Evolutionary conservation across 805 yeast species (phyloP).

Genomic region (Candida sonorensis): DNA sequence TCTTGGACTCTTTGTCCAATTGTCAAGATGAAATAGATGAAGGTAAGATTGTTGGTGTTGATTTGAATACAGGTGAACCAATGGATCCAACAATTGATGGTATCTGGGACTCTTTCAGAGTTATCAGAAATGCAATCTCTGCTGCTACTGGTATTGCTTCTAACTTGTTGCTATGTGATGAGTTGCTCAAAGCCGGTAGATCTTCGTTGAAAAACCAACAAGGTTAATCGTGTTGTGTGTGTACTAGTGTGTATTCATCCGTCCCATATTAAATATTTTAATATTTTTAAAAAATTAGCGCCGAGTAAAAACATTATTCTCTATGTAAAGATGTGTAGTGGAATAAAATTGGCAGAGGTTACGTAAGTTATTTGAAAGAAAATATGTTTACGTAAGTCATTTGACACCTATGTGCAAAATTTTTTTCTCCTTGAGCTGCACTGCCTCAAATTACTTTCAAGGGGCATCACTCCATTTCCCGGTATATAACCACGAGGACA

Average conservation of each 20-base stretch:
- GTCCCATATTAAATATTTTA: too few species aligned
- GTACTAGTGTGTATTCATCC: neutral
- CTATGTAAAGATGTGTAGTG: too few species aligned
- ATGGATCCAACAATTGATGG: slow-evolving; percentile 94
- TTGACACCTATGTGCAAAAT: too few species aligned
- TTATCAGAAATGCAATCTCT: slow-evolving; percentile 83
- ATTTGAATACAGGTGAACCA: slow-evolving; percentile 86
- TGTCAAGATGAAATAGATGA: slow-evolving; percentile 86
- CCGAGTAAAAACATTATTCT: too few species aligned
- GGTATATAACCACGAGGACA: too few species aligned
- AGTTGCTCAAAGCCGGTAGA: slow-evolving; percentile 92
- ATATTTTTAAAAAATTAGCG: too few species aligned
- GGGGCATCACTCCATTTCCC: too few species aligned
- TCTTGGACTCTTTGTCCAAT: slow-evolving; percentile 78
- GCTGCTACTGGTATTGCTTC: slow-evolving; percentile 94
- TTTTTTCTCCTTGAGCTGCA: too few species aligned
- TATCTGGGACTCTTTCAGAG: slow-evolving; percentile 94
- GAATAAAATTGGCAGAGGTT: too few species aligned
- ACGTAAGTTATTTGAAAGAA: too few species aligned
- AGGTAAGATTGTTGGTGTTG: slow-evolving; percentile 83
- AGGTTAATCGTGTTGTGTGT: neutral
- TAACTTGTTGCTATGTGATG: slow-evolving; percentile 89
- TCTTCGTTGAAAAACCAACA: slow-evolving; percentile 63
- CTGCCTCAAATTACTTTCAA: too few species aligned
- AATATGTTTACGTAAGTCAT: too few species aligned